These are phyloP conservation scores for Sphaerulina musiva DNA, from an alignment of 2,329 filamentous ascomycete genomes.

Conservation along the genomic window DNA sequence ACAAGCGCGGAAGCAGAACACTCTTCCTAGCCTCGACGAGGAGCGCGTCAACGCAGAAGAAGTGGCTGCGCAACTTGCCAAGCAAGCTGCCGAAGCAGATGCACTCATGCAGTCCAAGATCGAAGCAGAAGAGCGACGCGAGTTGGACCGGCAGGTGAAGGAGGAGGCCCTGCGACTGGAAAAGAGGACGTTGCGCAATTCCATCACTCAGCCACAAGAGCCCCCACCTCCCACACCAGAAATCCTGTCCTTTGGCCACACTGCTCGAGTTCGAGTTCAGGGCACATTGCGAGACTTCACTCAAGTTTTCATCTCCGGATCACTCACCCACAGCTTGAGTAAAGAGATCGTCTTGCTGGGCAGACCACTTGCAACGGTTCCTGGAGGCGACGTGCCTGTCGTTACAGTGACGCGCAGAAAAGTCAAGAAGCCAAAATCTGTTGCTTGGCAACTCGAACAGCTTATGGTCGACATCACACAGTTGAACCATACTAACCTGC, in stretches of 20 bases:
- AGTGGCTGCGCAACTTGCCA: constrained; percentile 55
- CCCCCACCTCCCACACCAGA: constrained; percentile 8
- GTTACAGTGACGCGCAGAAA: constrained; percentile 27
- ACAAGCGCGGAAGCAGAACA: constrained; percentile 62
- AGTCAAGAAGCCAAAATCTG: constrained; percentile 24
- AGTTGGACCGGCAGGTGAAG: constrained; percentile 64
- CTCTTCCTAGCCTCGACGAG: constrained; percentile 80
- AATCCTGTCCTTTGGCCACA: constrained; percentile 28
- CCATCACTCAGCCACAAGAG: constrained; percentile 42
- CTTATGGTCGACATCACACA: constrained; percentile 65
- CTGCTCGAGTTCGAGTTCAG: constrained; percentile 20
- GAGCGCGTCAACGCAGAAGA: constrained; percentile 80
- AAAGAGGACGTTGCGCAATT: constrained; percentile 56
- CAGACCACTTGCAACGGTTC: constrained; percentile 14
- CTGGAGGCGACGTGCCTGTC: constrained; percentile 14
- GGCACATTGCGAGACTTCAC: constrained; percentile 24
- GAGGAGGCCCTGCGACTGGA: constrained; percentile 64
- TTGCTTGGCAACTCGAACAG: constrained; percentile 28
- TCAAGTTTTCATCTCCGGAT: constrained; percentile 20
- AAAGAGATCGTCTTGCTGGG: constrained; percentile 20
- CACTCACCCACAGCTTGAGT: constrained; percentile 14
- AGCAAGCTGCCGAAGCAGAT: constrained; percentile 39
- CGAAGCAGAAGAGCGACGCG: constrained; percentile 29
- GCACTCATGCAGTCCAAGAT: constrained; percentile 36
- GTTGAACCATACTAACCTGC: constrained; percentile 67